A percentile compares a stretch with the other conserved stretches of the same genome.
Conservation (phyloP, 116 monocot genomes). For the Papilionanthe hybrid region DNA sequence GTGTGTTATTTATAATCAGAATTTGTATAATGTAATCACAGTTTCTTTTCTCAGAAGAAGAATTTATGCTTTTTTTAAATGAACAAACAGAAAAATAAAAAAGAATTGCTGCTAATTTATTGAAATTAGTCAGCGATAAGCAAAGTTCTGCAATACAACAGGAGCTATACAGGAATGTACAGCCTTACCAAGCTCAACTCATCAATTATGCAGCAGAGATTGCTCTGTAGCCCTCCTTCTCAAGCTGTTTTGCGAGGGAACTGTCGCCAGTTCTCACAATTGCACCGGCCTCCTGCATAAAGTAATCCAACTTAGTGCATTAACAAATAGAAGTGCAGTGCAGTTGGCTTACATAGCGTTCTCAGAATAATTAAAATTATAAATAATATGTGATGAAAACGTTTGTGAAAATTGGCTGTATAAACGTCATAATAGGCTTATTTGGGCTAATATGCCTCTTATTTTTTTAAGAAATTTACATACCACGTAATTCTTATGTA, state of each 20-base stretch:
- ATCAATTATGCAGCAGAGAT: conserved; percentile 22
- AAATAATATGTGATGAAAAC: not conserved
- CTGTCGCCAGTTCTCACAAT: conserved; percentile 82
- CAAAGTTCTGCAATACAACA: not conserved
- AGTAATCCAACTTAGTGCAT: not conserved
- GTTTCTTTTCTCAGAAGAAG: not conserved
- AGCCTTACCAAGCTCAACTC: not conserved
- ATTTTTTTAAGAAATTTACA: too few species aligned
- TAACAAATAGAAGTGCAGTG: not conserved
- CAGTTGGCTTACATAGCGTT: not conserved
- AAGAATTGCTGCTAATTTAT: not conserved
- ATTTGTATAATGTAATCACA: not conserved
- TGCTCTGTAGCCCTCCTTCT: conserved; percentile 68
- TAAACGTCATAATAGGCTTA: too few species aligned
- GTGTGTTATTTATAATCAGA: not conserved
- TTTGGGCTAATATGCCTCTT: too few species aligned
- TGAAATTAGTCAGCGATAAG: not conserved
- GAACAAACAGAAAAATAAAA: not conserved
- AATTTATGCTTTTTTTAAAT: too few species aligned
- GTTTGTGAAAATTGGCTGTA: not conserved
- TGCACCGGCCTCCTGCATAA: conserved; percentile 62
- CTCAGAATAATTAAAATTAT: not conserved
- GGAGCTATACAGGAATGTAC: not conserved
- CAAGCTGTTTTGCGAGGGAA: conserved; percentile 69
- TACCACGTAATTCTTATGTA: too few species aligned